Evolutionary conservation across 2,329 filamentous ascomycete genomes (phyloP), one percentile per base, ranked within the genome.

Genomic region (Pseudogymnoascus sp.): DNA sequence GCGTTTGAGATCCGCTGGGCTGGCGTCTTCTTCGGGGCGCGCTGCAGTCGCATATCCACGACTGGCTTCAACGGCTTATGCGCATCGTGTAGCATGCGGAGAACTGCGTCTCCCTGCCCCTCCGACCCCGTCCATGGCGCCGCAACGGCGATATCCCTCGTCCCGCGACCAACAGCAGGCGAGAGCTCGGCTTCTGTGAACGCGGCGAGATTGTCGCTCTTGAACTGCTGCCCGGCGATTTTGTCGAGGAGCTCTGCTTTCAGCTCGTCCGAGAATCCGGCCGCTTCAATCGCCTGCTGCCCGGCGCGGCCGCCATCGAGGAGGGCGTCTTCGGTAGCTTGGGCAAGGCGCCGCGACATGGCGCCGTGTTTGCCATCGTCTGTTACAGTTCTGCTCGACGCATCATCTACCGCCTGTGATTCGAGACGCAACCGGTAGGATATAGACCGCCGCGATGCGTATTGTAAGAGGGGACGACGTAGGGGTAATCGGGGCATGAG

Each of bases 31-130:
- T 69, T 74, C 0, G 76, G 69, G 39, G 75, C 71, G 51, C 75
- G 72, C 62, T 76, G 77, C 16, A 84, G 69, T 5, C 83, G 77
- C 76, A 84, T 75, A 66, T 86, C 82, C 5, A 86, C 78, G 0
- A 80, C 76, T 3, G 78, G 78, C 12, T 73, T 76, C 60, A 96
- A 77, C 0, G 88, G 89, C 71, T 92, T 91, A 65, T 84, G 85
- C 26, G 90, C 83, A 72, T 96, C 91, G 64, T 90, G 83, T 10
- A 95, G 76, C 89, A 97, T 97, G 34, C 95, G 86, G 60, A 96
- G 77, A 21, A 91, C 86, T 0, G 88, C 82, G 73, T 97, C 92
- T 69, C 87, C 84, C 1, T 88, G 77, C 4, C 78, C 79, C 75
- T 97, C 95, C 11, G 83, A 80, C 2, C 93, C 95, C 0, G 83